Base-by-base conservation (phyloP, 306 rosid species). In the Lathyrus aphaca region DNA sequence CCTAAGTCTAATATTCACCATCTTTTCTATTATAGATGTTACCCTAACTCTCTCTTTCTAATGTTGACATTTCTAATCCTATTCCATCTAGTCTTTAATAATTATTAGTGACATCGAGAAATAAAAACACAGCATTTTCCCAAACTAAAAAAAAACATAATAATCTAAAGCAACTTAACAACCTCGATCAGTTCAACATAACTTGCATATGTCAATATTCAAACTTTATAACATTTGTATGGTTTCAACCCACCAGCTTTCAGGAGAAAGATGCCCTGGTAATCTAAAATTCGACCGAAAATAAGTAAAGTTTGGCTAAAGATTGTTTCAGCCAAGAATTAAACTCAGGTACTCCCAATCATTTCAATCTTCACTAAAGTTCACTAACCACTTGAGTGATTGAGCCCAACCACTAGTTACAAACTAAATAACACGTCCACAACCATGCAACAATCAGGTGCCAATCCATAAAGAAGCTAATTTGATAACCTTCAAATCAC, bases 71-170 rank as follows among this genome's bases (percentile, higher is more conserved):
- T 8, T 35, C 10, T 35, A 35, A 35, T 35, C 39, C 39, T 35
- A 35, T 8, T 35, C 8, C 39, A 3, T 35, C 39, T 35, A 35
- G 39, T 35, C 48, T 66, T 27, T 45, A n/a, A 27, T 25, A n/a
- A 44, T 25, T 27, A 44, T n/a, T 29, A 4, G 5, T 42, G 53
- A 8, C 29, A 65, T 4, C 17, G 12, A 21, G 40, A 63, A 63
- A 63, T 5, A 14, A 50, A 42, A 29, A 18, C 46, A 61, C 0
- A 60, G 7, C 32, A 54, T 44, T 10, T 46, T 27, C 44, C 23
- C 29, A 29, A 49, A 46, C 46, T 27, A 66, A 45, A 9, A 45
- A 27, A 66, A 14, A 66, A n/a, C 40, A 39, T 40, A 73, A 40
- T 25, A 51, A 64, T 51, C 42, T 27, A 30, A 45, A 55, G 21